These are phyloP conservation scores for Cryptosporidium felis DNA, from an alignment of 169 alveolate species.

Conservation along the genomic window DNA sequence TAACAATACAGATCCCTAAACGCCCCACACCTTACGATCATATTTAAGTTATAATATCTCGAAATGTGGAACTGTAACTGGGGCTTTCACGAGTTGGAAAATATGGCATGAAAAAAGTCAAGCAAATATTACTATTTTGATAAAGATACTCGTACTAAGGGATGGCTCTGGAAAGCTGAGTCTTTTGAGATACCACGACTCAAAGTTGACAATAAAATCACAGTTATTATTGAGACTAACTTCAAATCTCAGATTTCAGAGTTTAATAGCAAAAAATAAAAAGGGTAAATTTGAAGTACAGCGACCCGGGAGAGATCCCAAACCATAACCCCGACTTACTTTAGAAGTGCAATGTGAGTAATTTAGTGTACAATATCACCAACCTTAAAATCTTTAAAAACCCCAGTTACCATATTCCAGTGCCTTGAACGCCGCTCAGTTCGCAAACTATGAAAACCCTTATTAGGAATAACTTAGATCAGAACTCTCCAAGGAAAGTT, in stretches of 20 bases:
- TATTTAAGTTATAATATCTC: too few relatives aligned
- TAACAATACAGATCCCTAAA: too few relatives aligned
- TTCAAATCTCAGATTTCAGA: slow-evolving; percentile 72
- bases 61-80: too few relatives aligned
- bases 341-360: slow-evolving; percentile 79
- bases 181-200: not conserved
- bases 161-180: slow-evolving; percentile 38
- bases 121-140: not conserved
- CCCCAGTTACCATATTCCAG: not conserved
- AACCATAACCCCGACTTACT: slow-evolving; percentile 78
- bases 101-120: not conserved
- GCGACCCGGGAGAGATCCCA: slow-evolving; percentile 80
- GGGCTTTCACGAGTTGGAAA: too few relatives aligned
- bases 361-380: slow-evolving; percentile 76
- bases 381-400: slow-evolving; percentile 50
- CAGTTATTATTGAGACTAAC: slow-evolving; percentile 87
- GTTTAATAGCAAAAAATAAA: not conserved
- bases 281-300: slow-evolving; percentile 78
- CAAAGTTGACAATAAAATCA: not conserved
- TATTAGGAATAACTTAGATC: slow-evolving; percentile 86
- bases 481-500: slow-evolving; percentile 80
- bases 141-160: slow-evolving; percentile 5
- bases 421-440: slow-evolving; percentile 75
- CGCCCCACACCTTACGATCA: too few relatives aligned
- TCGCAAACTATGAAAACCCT: slow-evolving; percentile 79